Base-by-base conservation (phyloP, 2,329 filamentous ascomycete genomes). In the Kalmusia sp. region DNA sequence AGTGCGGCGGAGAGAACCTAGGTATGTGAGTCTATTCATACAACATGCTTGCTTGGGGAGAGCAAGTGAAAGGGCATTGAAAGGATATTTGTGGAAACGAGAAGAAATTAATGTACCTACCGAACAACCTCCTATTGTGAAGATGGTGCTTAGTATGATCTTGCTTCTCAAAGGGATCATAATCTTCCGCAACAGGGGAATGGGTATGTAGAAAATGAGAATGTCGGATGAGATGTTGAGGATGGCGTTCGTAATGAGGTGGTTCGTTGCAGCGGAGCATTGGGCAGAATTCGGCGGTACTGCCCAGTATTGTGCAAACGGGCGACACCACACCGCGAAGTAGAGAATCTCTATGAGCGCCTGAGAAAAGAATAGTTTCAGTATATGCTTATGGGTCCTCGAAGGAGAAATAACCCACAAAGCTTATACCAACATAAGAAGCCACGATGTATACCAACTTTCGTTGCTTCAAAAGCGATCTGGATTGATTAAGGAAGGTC, bases 51-150 rank as follows among this genome's bases (percentile, higher is more conserved):
- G n/a, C n/a, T n/a, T n/a, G n/a, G n/a, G n/a, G n/a, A n/a, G n/a
- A n/a, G n/a, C n/a, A n/a, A n/a, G n/a, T n/a, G n/a, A n/a, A n/a
- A n/a, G n/a, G n/a, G n/a, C n/a, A n/a, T n/a, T n/a, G n/a, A n/a
- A n/a, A n/a, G n/a, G n/a, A n/a, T n/a, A n/a, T n/a, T n/a, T n/a
- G n/a, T n/a, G n/a, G n/a, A n/a, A n/a, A n/a, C n/a, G n/a, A n/a
- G n/a, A n/a, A n/a, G n/a, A n/a, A n/a, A n/a, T n/a, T 12, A 11
- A 17, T 33, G 5, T 5, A 9, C 19, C 21, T 2, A 6, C 31
- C n/a, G n/a, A n/a, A n/a, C n/a, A n/a, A n/a, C n/a, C 59, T 27
- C 85, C 85, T 2, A 87, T 74, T 2, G 79, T 74, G 65, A 88
- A 87, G 25, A 87, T 78, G 25, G 72, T 76, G 39, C 82, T 77